These are phyloP conservation scores for Coemansia reversa DNA, from an alignment of 192 early-diverging fungal genomes.

Conservation along the genomic window DNA sequence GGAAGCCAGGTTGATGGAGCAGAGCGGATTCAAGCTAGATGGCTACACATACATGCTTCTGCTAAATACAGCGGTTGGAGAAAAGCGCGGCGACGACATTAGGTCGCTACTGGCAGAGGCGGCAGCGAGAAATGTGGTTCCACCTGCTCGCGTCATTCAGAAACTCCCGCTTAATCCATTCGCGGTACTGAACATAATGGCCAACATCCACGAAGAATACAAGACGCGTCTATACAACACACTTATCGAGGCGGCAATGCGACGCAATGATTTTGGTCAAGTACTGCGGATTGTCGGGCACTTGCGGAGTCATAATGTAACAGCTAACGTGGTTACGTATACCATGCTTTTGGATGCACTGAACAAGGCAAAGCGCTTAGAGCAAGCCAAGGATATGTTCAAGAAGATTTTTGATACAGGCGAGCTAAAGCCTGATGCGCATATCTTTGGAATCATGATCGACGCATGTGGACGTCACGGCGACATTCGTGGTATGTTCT, in stretches of 20 bases:
- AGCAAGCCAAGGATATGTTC: slow-evolving; percentile 41
- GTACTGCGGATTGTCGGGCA: slow-evolving; percentile 38
- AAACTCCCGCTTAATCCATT: slow-evolving; percentile 21
- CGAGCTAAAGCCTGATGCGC: slow-evolving; percentile 28
- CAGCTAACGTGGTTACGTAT: slow-evolving; percentile 44
- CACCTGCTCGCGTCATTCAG: slow-evolving; percentile 23
- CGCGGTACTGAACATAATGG: slow-evolving; percentile 27
- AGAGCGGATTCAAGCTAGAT: slow-evolving; percentile 27
- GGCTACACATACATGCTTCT: slow-evolving; percentile 34
- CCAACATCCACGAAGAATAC: slow-evolving; percentile 5
- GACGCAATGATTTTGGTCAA: slow-evolving; percentile 31
- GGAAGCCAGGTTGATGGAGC: slow-evolving; percentile 36
- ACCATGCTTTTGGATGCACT: slow-evolving; percentile 44
- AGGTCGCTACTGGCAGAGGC: slow-evolving; percentile 17
- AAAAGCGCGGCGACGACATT: slow-evolving; percentile 22
- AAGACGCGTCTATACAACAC: slow-evolving; percentile 42
- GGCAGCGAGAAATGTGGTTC: slow-evolving; percentile 24
- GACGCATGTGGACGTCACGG: slow-evolving; percentile 44
- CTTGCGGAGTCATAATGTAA: slow-evolving; percentile 24
- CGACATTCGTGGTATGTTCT: slow-evolving; percentile 26
- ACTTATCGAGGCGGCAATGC: slow-evolving; percentile 32
- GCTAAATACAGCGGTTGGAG: slow-evolving; percentile 21
- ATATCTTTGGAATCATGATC: slow-evolving; percentile 47
- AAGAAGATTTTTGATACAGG: slow-evolving; percentile 13
- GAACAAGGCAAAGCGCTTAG: slow-evolving; percentile 39